A percentile compares a stretch with the other conserved stretches of the same genome.
Conservation (phyloP, 1,284 basidiomycete species). For the Omphalotus olearius region DNA sequence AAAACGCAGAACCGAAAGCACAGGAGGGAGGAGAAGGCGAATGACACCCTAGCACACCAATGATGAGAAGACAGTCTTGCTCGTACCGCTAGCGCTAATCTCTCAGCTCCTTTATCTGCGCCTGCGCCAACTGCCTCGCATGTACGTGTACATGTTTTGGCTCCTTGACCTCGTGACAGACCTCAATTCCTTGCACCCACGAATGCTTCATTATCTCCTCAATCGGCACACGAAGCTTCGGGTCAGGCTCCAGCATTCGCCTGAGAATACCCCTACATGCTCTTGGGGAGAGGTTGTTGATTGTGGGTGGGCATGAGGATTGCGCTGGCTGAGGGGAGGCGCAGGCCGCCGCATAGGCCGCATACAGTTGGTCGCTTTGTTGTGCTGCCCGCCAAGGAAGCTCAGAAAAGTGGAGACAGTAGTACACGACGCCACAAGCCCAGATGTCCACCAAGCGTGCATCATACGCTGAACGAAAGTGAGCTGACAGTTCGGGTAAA, state of each 20-base stretch:
- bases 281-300: conserved; percentile 87
- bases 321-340: conserved; percentile 31
- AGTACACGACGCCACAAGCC: conserved; percentile 96
- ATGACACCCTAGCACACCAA: not conserved
- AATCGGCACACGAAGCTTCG: conserved; percentile 73
- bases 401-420: conserved; percentile 97
- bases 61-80: no score
- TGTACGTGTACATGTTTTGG: conserved; percentile 68
- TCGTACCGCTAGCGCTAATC: not conserved
- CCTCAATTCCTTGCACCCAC: conserved; percentile 80
- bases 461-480: conserved; percentile 75
- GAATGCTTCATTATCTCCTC: conserved; percentile 83
- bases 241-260: conserved; percentile 96
- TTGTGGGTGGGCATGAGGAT: conserved; percentile 62
- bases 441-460: conserved; percentile 97
- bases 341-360: conserved; percentile 76
- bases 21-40: not conserved
- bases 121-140: conserved; percentile 47
- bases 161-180: conserved; percentile 58
- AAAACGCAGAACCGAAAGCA: not conserved
- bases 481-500: conserved; percentile 9
- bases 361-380: conserved; percentile 77
- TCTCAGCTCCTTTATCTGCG: conserved; percentile 22
- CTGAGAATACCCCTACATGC: conserved; percentile 84
- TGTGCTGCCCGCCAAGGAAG: conserved; percentile 97